A percentile compares a stretch with the other conserved stretches of the same genome.
phyloP scores from a whole-genome alignment of 1,284 basidiomycete species.

The Neolentinus lepideus region DNA sequence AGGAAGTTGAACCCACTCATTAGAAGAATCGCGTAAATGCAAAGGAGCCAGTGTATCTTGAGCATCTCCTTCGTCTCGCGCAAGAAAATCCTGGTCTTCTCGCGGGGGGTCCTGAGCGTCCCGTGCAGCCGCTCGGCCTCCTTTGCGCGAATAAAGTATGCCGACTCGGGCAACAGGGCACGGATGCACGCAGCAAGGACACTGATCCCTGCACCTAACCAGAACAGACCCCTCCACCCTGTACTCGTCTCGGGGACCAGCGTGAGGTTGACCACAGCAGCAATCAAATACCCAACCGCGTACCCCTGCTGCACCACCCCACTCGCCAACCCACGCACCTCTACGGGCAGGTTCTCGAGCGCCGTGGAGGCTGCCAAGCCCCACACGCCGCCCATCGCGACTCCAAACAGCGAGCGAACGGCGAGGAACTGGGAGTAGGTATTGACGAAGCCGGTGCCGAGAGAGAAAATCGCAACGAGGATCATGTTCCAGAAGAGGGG shows the following conservation, averaged over 20 bases:
- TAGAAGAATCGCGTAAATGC: slow-evolving; percentile 77
- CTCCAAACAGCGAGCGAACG: slow-evolving; percentile 72
- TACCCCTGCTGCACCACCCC: slow-evolving; percentile 78
- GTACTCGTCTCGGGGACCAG: slow-evolving; percentile 47
- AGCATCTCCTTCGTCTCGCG: slow-evolving; percentile 72
- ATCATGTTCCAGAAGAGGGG: slow-evolving; percentile 77
- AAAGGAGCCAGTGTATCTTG: slow-evolving; percentile 78
- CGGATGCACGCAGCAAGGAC: slow-evolving; percentile 72
- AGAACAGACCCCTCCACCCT: slow-evolving; percentile 64
- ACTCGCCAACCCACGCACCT: slow-evolving; percentile 78
- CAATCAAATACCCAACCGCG: slow-evolving; percentile 38
- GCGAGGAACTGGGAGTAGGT: slow-evolving; percentile 66
- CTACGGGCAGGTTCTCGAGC: slow-evolving; percentile 86
- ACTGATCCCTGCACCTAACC: slow-evolving; percentile 66
- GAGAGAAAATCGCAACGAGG: slow-evolving; percentile 68
- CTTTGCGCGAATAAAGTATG: slow-evolving; percentile 64
- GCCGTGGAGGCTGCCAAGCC: slow-evolving; percentile 71
- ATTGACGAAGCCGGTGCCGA: slow-evolving; percentile 71
- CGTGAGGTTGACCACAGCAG: slow-evolving; percentile 72
- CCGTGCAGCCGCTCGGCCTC: slow-evolving; percentile 35
- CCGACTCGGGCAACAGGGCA: slow-evolving; percentile 72
- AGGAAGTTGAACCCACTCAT: slow-evolving; percentile 93
- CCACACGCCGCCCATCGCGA: slow-evolving; percentile 87
- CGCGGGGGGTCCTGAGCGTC: slow-evolving; percentile 22
- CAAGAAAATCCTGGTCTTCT: slow-evolving; percentile 71